Conservation (phyloP, 225 moss, liverwort and hornwort genomes). For the Physcomitrium patens region DNA sequence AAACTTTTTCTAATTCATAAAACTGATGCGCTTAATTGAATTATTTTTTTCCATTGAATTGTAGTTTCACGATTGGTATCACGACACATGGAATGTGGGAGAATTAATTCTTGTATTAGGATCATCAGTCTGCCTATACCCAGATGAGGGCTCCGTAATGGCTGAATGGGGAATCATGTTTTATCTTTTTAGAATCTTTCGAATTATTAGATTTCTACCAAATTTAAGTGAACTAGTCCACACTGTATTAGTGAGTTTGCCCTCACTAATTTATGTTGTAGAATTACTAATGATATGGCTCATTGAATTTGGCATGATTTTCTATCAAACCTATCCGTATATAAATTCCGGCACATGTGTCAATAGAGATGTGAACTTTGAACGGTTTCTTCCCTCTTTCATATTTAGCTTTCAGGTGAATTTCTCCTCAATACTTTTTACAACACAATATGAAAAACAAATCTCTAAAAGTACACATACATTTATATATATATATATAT, state of each 20-base stretch:
- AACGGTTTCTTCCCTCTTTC: slow-evolving; percentile 48
- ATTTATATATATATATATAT: no score
- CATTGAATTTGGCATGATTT: slow-evolving; percentile 58
- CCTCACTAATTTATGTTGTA: slow-evolving; percentile 75
- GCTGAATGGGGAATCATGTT: slow-evolving; percentile 46
- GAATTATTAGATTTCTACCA: slow-evolving; percentile 71
- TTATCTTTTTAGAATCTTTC: slow-evolving; percentile 63
- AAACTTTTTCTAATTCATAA: no score
- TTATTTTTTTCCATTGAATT: neutral
- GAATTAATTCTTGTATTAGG: slow-evolving; percentile 60
- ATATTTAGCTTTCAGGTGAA: slow-evolving; percentile 59
- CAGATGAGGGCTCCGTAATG: slow-evolving; percentile 14
- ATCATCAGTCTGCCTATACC: slow-evolving; percentile 68
- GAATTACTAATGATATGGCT: slow-evolving; percentile 70
- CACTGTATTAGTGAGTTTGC: slow-evolving; percentile 68
- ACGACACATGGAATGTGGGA: slow-evolving; percentile 66
- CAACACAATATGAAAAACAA: neutral
- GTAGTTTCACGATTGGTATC: slow-evolving; percentile 77
- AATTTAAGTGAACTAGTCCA: slow-evolving; percentile 56
- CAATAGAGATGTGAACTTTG: slow-evolving; percentile 40
- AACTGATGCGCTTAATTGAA: no score
- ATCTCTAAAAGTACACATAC: no score
- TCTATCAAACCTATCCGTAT: slow-evolving; percentile 56
- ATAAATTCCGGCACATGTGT: slow-evolving; percentile 46
- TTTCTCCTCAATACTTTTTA: neutral